Base-by-base conservation (phyloP, 805 yeast species). In the Ogataea paraovalis region DNA sequence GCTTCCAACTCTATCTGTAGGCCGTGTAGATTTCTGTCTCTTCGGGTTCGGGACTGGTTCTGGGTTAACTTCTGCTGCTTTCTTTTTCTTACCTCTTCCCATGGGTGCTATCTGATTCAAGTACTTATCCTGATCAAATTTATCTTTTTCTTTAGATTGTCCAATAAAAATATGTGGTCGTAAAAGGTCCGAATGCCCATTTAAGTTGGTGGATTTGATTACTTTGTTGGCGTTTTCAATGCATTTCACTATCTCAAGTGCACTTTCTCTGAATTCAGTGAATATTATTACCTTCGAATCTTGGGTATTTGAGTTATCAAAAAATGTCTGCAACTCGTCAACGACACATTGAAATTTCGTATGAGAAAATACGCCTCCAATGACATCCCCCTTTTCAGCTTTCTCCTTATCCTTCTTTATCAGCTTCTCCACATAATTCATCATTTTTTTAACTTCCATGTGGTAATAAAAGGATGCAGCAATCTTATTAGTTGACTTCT, bases 101-200 rank as follows among this genome's bases (percentile, higher is more conserved):
- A 72, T 75, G 14, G 73, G 72, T 33, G 68, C 67, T 39, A 72
- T 64, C 50, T 76, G 77, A 34, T 69, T 59, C 12, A 67, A 59
- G 53, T 69, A 80, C 6, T 69, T 70, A 2, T 66, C 77, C 50
- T 83, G 83, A 59, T 83, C 86, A 60, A 83, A 83, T 30, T 75
- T 80, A 42, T 82, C 88, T 58, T 80, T 82, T 46, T 82, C 91
- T 51, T 77, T 79, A 0, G 96, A 77, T 62, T 94, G 99, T 0
- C 99, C 99, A 52, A 94, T 88, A 61, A 94, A 94, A 21, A 92
- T 80, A 62, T 88, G 96, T 0, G 98, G 87, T 43, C 77, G 76
- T 20, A 79, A 66, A 22, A 44, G 56, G 37, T 52, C 68, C 25
- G 51, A 56, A 46, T 65, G 66, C 36, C 59, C 61, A 46, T 62